Base-by-base conservation (phyloP, 1,139 yeast species). In the Yamadazyma sp. region DNA sequence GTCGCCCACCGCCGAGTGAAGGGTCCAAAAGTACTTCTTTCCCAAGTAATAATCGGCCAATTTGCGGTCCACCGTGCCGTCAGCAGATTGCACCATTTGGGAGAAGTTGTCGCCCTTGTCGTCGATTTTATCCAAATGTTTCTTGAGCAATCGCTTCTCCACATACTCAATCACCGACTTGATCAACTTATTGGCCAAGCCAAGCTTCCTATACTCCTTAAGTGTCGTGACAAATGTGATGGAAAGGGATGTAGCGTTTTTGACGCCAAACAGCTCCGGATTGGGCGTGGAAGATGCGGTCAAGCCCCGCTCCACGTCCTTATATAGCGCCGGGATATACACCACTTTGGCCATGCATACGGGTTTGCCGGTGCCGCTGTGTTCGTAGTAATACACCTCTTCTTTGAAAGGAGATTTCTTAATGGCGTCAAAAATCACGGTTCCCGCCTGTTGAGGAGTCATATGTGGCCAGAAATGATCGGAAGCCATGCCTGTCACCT, bases 21-120 rank as follows among this genome's bases (percentile, higher is more conserved):
- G 56, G 15, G 50, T 48, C 76, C 73, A 68, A 38, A 67, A 56
- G 44, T 64, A 68, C 42, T 65, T 52, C 42, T 67, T 65, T 25
- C 65, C 48, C 46, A 70, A 56, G 40, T 65, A 63, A 39, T 68
- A 62, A 40, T 56, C 53, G 20, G 70, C 72, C 52, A 69, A 55
- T 10, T 46, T 47, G 6, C 32, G 26, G 44, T 69, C 74, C 6
- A 67, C 41, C n/a, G 42, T 31, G 1, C 70, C 69, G 12, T 54
- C 45, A n/a, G 50, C 43, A 12, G 52, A 47, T 11, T 47, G 47
- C 3, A 65, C 69, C 70, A 66, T 60, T 38, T 50, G 54, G 37
- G 52, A 54, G 48, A 68, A 67, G 34, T 56, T 59, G 39, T 60
- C 68, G 17, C 50, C 46, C 33, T 56, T 52, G 18, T 41, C 29